Conservation (phyloP, 148 eudicot species). For the Fallopia convolvulus region DNA sequence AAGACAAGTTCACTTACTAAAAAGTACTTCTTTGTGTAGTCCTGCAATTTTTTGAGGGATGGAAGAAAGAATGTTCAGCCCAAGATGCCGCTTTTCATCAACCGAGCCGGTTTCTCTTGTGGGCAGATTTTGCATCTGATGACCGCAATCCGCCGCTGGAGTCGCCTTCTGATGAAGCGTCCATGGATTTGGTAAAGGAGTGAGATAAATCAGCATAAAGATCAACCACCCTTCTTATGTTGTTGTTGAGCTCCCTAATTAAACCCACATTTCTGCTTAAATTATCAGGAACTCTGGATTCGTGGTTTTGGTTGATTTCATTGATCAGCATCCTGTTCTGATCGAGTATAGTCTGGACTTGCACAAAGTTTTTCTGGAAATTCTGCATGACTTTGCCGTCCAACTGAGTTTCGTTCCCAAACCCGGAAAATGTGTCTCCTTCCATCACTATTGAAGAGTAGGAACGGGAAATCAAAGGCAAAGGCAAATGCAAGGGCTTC, state of each 20-base stretch:
- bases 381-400: constrained; percentile 66
- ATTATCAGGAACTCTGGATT: constrained; percentile 72
- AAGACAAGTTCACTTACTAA: not conserved
- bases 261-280: constrained; percentile 69
- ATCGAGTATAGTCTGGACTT: constrained; percentile 75
- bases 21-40: not conserved
- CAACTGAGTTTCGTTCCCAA: constrained; percentile 49
- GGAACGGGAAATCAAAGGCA: not conserved
- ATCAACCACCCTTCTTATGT: constrained; percentile 72
- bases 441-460: constrained; percentile 35
- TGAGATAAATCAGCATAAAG: constrained; percentile 76
- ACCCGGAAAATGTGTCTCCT: constrained; percentile 67
- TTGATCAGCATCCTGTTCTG: constrained; percentile 74
- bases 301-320: constrained; percentile 88
- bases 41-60: not conserved
- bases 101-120: constrained; percentile 59
- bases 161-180: constrained; percentile 71
- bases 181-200: constrained; percentile 53
- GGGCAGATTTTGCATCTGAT: constrained; percentile 40
- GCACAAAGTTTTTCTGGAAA: constrained; percentile 76
- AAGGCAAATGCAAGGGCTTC: not conserved
- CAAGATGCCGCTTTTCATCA: constrained; percentile 12
- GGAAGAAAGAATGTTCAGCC: constrained; percentile 10
- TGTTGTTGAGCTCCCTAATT: constrained; percentile 82
- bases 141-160: constrained; percentile 49